Evolutionary conservation across 1,139 yeast genomes (phyloP).

Genomic region (Pichia inconspicua): DNA sequence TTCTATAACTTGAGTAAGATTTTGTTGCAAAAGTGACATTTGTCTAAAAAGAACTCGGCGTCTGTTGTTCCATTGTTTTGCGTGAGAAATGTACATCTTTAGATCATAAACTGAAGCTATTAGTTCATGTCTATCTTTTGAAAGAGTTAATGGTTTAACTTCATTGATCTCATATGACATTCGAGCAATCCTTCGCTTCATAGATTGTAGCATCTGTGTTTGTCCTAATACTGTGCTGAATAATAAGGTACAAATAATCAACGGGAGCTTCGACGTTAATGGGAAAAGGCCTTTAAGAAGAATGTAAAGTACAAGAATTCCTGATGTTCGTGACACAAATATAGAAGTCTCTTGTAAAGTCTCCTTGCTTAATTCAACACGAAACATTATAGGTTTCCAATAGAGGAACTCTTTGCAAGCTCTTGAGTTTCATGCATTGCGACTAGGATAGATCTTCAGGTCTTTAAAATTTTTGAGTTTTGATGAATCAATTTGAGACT

Average conservation of each 20-base stretch:
- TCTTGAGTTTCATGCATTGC: no score
- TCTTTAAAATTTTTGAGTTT: background rate
- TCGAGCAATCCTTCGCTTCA: conserved; percentile 18
- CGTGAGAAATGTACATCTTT: conserved; percentile 36
- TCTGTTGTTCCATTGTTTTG: conserved; percentile 38
- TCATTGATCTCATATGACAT: conserved; percentile 14
- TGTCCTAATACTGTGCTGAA: conserved; percentile 27
- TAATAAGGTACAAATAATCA: conserved; percentile 23
- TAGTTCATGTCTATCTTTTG: conserved; percentile 30
- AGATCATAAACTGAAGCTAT: conserved; percentile 46
- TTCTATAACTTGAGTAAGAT: conserved; percentile 35
- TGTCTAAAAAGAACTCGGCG: conserved; percentile 38
- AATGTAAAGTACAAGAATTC: conserved; percentile 15
- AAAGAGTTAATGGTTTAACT: conserved; percentile 2
- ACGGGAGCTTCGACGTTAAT: conserved; percentile 24
- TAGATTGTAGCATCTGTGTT: conserved; percentile 21
- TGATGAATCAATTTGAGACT: no score
- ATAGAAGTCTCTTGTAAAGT: conserved; percentile 8
- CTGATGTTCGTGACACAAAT: conserved; percentile 16
- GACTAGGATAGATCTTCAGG: no score
- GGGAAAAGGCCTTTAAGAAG: conserved; percentile 12
- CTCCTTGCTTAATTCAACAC: conserved; percentile 1
- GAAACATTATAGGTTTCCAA: conserved; percentile 1
- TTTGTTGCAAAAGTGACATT: conserved; percentile 51
- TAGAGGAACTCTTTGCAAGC: no score